These are phyloP conservation scores for Musa balbisiana DNA, from an alignment of 202 grass and related monocot species.

Conservation along the genomic window DNA sequence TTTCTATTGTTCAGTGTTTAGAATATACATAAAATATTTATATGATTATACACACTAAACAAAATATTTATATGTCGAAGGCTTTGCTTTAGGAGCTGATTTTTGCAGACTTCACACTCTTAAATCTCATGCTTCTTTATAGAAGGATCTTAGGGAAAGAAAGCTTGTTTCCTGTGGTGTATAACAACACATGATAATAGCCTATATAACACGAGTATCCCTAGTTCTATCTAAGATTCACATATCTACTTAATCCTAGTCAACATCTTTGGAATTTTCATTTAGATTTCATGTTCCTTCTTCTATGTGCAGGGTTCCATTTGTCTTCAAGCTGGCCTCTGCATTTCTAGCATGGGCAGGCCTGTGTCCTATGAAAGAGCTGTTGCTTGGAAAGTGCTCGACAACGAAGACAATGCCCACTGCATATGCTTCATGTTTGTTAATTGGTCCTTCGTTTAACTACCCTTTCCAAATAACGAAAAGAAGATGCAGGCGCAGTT, in stretches of 20 bases:
- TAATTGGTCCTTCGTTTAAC: constrained; percentile 19
- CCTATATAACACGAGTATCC: no score
- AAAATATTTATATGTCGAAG: not conserved
- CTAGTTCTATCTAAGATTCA: no score
- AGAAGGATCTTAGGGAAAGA: no score
- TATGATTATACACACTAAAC: not conserved
- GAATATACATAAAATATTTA: not conserved
- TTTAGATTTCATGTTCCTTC: no score
- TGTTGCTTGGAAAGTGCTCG: constrained; percentile 60
- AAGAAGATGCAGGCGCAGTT: not conserved
- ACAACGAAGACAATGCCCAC: constrained; percentile 36
- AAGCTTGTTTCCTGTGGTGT: no score
- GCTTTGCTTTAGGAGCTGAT: no score
- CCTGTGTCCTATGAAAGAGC: constrained; percentile 51
- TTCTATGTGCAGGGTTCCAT: constrained; percentile 29
- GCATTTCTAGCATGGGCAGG: constrained; percentile 44
- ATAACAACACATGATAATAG: no score
- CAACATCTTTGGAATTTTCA: no score
- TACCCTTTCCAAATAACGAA: not conserved
- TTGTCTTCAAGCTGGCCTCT: constrained; percentile 45
- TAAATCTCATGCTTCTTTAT: not conserved
- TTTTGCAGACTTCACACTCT: not conserved
- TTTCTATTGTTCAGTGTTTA: not conserved
- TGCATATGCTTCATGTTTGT: constrained; percentile 73
- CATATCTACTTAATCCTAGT: no score